phyloP scores from a whole-genome alignment of 495 filamentous ascomycete genomes.

The Oidiodendron maius region DNA sequence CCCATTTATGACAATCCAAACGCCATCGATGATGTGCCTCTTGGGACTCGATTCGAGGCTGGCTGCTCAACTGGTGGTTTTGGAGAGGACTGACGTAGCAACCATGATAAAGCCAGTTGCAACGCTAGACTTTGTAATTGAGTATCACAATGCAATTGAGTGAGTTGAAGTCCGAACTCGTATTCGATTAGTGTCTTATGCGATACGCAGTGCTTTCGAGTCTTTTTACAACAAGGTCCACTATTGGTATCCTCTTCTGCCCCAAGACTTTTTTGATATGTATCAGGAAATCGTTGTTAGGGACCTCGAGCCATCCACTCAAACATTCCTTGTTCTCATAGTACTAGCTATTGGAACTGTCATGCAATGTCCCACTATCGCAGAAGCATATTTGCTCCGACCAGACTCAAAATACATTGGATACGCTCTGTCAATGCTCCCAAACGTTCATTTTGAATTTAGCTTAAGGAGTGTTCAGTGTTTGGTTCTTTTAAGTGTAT shows the following conservation, averaged over 20 bases:
- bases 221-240: conserved; percentile 6
- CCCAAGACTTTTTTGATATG: neutral
- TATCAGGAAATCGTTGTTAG: conserved; percentile 3
- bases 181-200: neutral
- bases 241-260: conserved; percentile 11
- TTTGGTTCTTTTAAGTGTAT: conserved; percentile 11
- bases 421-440: conserved; percentile 7
- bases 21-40: conserved; percentile 11
- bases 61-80: conserved; percentile 10
- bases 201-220: conserved; percentile 2
- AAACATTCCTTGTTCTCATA: conserved; percentile 8
- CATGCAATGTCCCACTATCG: neutral
- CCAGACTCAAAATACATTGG: conserved; percentile 6
- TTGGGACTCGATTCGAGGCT: conserved; percentile 7
- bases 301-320: neutral
- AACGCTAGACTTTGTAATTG: neutral
- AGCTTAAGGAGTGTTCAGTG: conserved; percentile 12
- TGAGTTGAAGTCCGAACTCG: neutral
- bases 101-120: neutral
- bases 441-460: conserved; percentile 7
- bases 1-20: conserved; percentile 16
- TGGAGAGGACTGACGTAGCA: conserved; percentile 3
- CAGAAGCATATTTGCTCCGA: neutral
- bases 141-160: conserved; percentile 8
- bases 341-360: conserved; percentile 12